Conservation (phyloP, 2,329 filamentous ascomycete species). For the Ascochyta fabae region DNA sequence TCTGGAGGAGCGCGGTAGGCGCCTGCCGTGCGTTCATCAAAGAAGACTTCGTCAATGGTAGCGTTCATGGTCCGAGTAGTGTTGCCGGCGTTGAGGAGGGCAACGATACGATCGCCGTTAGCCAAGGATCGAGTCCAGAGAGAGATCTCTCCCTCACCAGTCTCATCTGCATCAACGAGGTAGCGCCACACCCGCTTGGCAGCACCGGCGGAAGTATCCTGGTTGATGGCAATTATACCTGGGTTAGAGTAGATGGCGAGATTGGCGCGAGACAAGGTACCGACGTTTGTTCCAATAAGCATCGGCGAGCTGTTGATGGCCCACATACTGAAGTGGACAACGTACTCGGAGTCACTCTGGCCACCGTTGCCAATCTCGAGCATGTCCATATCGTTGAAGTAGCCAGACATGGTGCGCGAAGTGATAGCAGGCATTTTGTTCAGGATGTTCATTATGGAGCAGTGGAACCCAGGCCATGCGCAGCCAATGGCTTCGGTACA, state of each 20-base stretch:
- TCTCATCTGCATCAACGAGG: slow-evolving; percentile 51
- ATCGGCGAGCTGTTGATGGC: slow-evolving; percentile 56
- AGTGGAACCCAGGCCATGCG: slow-evolving; percentile 55
- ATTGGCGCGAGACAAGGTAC: slow-evolving; percentile 48
- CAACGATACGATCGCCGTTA: slow-evolving; percentile 56
- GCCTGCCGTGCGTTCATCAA: slow-evolving; percentile 53
- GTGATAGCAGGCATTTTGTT: slow-evolving; percentile 55
- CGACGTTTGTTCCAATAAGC: slow-evolving; percentile 56
- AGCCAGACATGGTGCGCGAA: slow-evolving; percentile 52
- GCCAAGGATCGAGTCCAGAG: slow-evolving; percentile 59
- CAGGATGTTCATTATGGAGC: slow-evolving; percentile 58
- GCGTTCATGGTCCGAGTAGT: slow-evolving; percentile 54
- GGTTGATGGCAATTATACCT: slow-evolving; percentile 58
- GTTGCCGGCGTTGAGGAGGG: slow-evolving; percentile 60
- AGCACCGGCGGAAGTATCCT: slow-evolving; percentile 53
- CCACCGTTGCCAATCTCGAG: slow-evolving; percentile 57
- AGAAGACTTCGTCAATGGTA: slow-evolving; percentile 61
- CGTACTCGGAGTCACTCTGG: slow-evolving; percentile 51
- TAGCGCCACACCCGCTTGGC: slow-evolving; percentile 56
- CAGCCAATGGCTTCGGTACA: slow-evolving; percentile 53
- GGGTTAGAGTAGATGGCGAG: slow-evolving; percentile 57
- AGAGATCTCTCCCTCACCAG: slow-evolving; percentile 56
- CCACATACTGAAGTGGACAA: slow-evolving; percentile 58
- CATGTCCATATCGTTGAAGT: slow-evolving; percentile 59
- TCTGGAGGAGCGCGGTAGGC: slow-evolving; percentile 49